Evolutionary conservation across 495 filamentous ascomycete species (phyloP).

Genomic region (Aspergillus haitiensis): DNA sequence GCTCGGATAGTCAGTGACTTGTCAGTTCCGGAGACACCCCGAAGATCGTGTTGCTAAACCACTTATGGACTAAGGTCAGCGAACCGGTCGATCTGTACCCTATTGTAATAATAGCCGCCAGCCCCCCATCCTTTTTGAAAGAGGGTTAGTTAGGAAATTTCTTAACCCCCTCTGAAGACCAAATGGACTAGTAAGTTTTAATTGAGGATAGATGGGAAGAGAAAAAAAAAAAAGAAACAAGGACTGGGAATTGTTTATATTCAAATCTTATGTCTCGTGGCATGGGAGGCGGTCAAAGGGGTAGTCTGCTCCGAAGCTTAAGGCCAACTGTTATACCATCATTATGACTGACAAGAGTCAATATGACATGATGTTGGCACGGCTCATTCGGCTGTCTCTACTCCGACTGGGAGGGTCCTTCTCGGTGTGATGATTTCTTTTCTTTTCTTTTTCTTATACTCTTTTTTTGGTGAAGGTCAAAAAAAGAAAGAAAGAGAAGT

Average conservation of each 20-base stretch:
- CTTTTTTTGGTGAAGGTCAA: background rate
- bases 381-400: conserved; percentile 4
- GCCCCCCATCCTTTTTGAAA: too few relatives aligned
- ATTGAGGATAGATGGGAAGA: background rate
- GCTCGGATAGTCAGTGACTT: too few relatives aligned
- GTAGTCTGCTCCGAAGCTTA: conserved; percentile 11
- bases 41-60: too few relatives aligned
- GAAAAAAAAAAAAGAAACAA: conserved; percentile 1
- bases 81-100: too few relatives aligned
- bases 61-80: too few relatives aligned
- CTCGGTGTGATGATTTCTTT: background rate
- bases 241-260: background rate
- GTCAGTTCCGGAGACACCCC: too few relatives aligned
- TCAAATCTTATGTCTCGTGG: background rate
- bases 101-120: too few relatives aligned
- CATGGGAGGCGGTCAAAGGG: conserved; percentile 10
- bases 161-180: too few relatives aligned
- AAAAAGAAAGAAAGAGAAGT: background rate
- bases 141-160: too few relatives aligned
- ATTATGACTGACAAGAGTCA: background rate
- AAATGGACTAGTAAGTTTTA: too few relatives aligned
- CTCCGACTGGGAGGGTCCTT: conserved; percentile 2
- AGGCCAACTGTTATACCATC: background rate
- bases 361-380: background rate
- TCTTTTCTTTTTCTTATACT: background rate